Conservation (phyloP, 345 rosid genomes). For the Populus nigra region DNA sequence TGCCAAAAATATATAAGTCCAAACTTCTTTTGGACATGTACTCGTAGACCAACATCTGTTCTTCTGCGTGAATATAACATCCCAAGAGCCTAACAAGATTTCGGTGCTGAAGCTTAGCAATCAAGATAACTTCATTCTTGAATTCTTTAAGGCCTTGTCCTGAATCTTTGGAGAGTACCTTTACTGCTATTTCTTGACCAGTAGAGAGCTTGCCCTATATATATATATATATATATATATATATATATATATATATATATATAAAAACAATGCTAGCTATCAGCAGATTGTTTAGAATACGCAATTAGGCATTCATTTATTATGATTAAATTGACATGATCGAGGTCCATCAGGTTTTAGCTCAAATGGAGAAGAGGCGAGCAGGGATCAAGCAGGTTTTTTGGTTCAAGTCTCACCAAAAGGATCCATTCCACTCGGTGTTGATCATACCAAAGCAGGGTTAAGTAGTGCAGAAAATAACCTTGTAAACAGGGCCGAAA, state of each 20-base stretch:
- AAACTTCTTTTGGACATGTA: constrained; percentile 22
- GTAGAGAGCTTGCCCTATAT: constrained; percentile 4
- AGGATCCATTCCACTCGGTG: too few species aligned
- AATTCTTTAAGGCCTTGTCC: constrained; percentile 13
- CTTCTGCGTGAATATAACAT: background rate
- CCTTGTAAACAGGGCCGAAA: constrained; percentile 6
- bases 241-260: too few species aligned
- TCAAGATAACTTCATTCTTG: too few species aligned
- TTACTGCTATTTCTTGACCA: constrained; percentile 23
- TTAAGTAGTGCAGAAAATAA: background rate
- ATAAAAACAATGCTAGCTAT: background rate
- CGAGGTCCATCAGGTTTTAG: too few species aligned
- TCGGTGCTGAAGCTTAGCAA: too few species aligned
- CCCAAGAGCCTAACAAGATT: too few species aligned
- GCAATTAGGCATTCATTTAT: background rate
- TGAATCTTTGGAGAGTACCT: constrained; percentile 15
- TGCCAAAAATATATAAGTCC: constrained; percentile 21
- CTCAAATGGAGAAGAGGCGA: background rate
- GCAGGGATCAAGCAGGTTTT: too few species aligned
- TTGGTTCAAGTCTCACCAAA: too few species aligned
- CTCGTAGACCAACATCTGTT: constrained; percentile 20
- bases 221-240: too few species aligned
- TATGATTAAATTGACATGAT: too few species aligned
- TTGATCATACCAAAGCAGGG: too few species aligned
- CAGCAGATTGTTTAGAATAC: background rate